These are phyloP conservation scores for Castanopsis chinensis DNA, from an alignment of 306 rosid genomes.

Conservation along the genomic window DNA sequence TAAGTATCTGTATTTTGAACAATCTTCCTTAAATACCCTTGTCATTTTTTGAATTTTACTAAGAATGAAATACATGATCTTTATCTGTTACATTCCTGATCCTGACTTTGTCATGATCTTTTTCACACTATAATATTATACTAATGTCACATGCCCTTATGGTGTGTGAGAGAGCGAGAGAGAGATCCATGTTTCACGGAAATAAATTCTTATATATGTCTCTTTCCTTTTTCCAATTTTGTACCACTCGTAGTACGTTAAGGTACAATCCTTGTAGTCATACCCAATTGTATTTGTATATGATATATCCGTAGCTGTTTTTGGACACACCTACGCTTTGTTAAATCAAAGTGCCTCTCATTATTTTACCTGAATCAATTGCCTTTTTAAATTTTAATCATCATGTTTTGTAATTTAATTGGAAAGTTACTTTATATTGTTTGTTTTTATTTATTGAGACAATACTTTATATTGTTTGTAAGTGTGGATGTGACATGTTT, in stretches of 20 bases:
- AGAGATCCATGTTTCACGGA: constrained; percentile 21
- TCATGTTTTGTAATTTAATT: neutral
- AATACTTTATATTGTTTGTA: too few species aligned
- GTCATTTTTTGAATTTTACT: neutral
- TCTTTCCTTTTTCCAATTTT: constrained; percentile 1
- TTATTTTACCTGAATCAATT: neutral
- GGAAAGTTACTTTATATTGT: neutral
- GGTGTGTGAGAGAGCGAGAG: constrained; percentile 3
- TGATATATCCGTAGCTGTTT: neutral
- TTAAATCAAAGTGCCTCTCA: too few species aligned
- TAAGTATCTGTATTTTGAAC: too few species aligned
- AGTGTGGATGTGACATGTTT: neutral
- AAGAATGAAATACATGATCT: neutral
- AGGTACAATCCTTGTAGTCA: constrained; percentile 5
- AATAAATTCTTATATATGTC: constrained; percentile 1
- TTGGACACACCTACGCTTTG: too few species aligned
- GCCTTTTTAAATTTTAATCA: neutral
- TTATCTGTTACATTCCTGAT: constrained; percentile 10
- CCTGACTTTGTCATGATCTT: neutral
- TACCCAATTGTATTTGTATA: neutral
- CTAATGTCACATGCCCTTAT: constrained; percentile 29
- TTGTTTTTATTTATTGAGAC: too few species aligned
- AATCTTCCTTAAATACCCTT: neutral
- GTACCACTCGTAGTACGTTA: constrained; percentile 2
- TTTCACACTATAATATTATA: too few species aligned